Evolutionary conservation across 2,329 filamentous ascomycete species (phyloP).

Genomic region (Cladosporium sp.): DNA sequence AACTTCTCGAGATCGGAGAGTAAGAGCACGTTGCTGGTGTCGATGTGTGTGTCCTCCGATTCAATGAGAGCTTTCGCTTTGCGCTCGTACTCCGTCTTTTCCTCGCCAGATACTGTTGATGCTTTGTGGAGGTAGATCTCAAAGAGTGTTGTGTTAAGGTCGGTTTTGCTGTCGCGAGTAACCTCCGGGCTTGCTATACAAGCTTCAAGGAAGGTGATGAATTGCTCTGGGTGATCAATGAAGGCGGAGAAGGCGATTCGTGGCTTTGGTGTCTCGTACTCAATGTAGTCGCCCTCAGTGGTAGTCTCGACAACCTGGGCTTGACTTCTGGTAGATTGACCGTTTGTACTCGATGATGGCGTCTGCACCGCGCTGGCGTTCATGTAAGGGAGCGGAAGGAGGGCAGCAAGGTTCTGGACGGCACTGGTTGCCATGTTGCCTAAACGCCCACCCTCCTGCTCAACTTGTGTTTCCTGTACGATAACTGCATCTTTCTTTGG

Average conservation of each 20-base stretch:
- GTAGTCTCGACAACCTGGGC: constrained; percentile 47
- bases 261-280: constrained; percentile 75
- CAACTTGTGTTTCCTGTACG: constrained; percentile 38
- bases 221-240: constrained; percentile 86
- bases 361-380: constrained; percentile 55
- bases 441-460: constrained; percentile 27
- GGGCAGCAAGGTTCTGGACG: constrained; percentile 76
- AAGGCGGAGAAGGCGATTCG: constrained; percentile 92
- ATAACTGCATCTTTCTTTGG: constrained; percentile 61
- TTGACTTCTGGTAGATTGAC: constrained; percentile 47
- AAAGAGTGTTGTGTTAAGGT: constrained; percentile 90
- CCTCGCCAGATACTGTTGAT: constrained; percentile 61
- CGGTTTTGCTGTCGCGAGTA: constrained; percentile 68
- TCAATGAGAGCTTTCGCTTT: constrained; percentile 89
- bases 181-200: constrained; percentile 67
- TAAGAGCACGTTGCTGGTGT: constrained; percentile 88
- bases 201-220: constrained; percentile 86
- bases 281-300: constrained; percentile 45
- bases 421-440: constrained; percentile 58
- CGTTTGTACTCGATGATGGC: constrained; percentile 33
- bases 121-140: constrained; percentile 97
- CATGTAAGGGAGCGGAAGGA: constrained; percentile 82
- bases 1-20: constrained; percentile 90
- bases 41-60: constrained; percentile 73
- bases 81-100: constrained; percentile 75